These are phyloP conservation scores for Cercospora berteroae DNA, from an alignment of 2,329 filamentous ascomycete species.

Conservation along the genomic window DNA sequence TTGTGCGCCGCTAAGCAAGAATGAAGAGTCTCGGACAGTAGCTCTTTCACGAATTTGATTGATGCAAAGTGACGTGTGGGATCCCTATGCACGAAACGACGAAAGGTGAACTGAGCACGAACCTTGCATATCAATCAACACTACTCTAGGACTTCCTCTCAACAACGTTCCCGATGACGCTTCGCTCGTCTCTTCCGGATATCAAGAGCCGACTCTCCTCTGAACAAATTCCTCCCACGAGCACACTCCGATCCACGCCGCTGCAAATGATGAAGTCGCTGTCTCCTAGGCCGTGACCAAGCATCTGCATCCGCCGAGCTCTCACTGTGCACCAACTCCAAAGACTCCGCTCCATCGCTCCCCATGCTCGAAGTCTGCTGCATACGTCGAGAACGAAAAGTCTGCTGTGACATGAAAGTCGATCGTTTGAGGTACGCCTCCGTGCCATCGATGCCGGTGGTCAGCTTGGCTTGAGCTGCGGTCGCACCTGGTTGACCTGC, in stretches of 20 bases:
- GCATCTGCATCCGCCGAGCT: background rate
- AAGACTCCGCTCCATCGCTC: slow-evolving; percentile 14
- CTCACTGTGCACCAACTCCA: background rate
- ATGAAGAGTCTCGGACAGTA: no score
- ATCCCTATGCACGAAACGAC: no score
- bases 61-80: no score
- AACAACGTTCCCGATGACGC: background rate
- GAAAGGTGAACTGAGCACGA: no score
- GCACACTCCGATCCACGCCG: slow-evolving; percentile 1
- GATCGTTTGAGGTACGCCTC: background rate
- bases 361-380: slow-evolving; percentile 17
- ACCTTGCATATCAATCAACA: background rate
- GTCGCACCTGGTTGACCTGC: background rate
- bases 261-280: background rate
- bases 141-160: slow-evolving; percentile 10
- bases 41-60: no score
- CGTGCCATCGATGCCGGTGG: background rate
- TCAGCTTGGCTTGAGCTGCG: background rate
- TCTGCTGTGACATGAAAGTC: background rate
- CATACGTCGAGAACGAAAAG: background rate
- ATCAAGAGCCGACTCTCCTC: slow-evolving; percentile 10
- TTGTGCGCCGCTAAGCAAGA: no score
- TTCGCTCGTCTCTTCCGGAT: slow-evolving; percentile 5
- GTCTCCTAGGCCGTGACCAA: slow-evolving; percentile 5
- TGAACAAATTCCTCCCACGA: slow-evolving; percentile 9